Evolutionary conservation across 176 grass and related monocot genomes (phyloP).

Genomic region (Eragrostis curvula): DNA sequence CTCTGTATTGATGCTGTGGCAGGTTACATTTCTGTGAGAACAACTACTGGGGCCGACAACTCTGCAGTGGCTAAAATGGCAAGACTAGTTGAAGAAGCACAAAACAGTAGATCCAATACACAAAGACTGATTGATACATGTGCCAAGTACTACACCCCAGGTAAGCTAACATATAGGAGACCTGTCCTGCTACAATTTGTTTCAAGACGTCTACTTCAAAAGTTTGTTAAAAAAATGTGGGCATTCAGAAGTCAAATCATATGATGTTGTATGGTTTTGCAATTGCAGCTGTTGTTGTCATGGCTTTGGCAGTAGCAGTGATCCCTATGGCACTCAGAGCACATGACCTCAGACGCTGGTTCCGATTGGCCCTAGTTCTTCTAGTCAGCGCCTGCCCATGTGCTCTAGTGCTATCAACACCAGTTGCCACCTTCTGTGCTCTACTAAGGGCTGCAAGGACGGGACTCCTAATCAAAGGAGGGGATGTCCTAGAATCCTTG

Average conservation of each 20-base stretch:
- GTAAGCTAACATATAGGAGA: conserved; percentile 43
- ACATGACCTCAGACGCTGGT: conserved; percentile 62
- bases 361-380: conserved; percentile 77
- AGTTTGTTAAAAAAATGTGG: not conserved
- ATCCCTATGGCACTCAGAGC: conserved; percentile 58
- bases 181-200: not conserved
- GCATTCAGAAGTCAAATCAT: not conserved
- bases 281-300: conserved; percentile 75
- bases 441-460: conserved; percentile 75
- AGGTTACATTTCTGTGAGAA: conserved; percentile 97
- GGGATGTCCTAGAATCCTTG: conserved; percentile 88
- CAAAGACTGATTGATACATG: conserved; percentile 91
- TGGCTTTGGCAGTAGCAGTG: conserved; percentile 64
- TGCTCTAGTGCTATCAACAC: conserved; percentile 88
- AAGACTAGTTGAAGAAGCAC: conserved; percentile 95
- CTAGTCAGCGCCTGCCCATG: conserved; percentile 95
- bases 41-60: conserved; percentile 77
- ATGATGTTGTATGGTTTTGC: conserved; percentile 29
- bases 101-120: conserved; percentile 77
- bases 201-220: conserved; percentile 1
- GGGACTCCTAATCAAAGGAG: conserved; percentile 92
- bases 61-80: conserved; percentile 94
- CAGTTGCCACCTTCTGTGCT: conserved; percentile 90
- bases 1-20: conserved; percentile 33
- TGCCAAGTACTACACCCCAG: conserved; percentile 89